Percentiles rank a stretch among this genome's conserved stretches.
Conservation (phyloP, 768 basidiomycete species). For the Collybia mongolica region DNA sequence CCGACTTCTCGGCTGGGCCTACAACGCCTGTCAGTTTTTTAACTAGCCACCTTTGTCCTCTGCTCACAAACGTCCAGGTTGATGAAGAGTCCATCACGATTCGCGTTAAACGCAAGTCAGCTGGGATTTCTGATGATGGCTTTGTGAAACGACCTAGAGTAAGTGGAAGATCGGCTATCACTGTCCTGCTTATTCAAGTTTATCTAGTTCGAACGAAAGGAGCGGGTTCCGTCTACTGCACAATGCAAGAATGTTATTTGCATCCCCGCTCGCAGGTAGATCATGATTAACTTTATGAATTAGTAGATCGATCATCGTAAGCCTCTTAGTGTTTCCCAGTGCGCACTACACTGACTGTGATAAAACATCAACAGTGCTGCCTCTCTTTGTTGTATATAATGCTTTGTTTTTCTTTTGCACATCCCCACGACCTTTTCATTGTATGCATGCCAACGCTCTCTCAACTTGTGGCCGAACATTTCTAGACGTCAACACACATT, state of each 20-base stretch:
- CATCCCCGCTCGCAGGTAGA: conserved; percentile 13
- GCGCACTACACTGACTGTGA: neutral
- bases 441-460: conserved; percentile 4
- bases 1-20: conserved; percentile 22
- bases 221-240: conserved; percentile 6
- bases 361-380: neutral
- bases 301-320: conserved; percentile 6
- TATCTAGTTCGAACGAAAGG: conserved; percentile 16
- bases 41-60: neutral
- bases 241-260: conserved; percentile 13
- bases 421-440: conserved; percentile 3
- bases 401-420: too few species aligned
- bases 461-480: neutral
- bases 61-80: neutral
- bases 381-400: too few species aligned
- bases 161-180: neutral
- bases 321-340: neutral
- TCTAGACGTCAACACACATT: too few species aligned
- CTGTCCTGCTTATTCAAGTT: neutral
- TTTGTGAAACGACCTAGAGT: conserved; percentile 42
- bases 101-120: conserved; percentile 37
- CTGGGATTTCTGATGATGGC: conserved; percentile 17
- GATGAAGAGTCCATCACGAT: conserved; percentile 20
- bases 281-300: neutral
- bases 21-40: conserved; percentile 25